Base-by-base conservation (phyloP, 306 rosid species). In the Inga laurina region DNA sequence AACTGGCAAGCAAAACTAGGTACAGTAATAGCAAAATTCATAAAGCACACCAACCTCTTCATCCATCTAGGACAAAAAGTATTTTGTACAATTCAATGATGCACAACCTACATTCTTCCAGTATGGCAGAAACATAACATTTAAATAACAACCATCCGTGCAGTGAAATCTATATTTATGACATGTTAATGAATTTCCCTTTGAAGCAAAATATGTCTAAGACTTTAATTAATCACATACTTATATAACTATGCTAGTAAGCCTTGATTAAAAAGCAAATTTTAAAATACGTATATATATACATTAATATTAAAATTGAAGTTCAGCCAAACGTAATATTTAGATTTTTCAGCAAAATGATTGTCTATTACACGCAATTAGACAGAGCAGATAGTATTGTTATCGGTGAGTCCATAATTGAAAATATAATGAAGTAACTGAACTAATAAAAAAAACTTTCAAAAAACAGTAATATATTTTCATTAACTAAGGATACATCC, bases 271-370 rank as follows among this genome's bases (percentile, higher is more conserved):
- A 27, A 49, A 30, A 16, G 27, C 32, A 76, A 46, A 46, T 46
- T 10, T 12, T 46, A 46, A 39, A 39, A 39, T 39, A 6, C 0
- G 43, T 39, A 5, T 0, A 46, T 11, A 46, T 46, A 46, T 12
- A 46, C 13, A 46, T 46, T 4, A 0, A 72, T 0, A 32, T 45
- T 3, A 46, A 57, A 35, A 9, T 30, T 54, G 27, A 59, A 74
- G 68, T 30, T 82, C 14, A 78, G 56, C 7, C 67, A 80, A 72
- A 73, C 24, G 68, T 35, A 80, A 43, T 80, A 83, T 80, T 79
- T 65, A 85, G 77, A 87, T 62, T 82, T 72, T 37, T 44, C 24
- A 35, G 67, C 45, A 71, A 22, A 41, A 71, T 49, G 56, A 59
- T 35, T 22, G 35, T 52, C 30, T 61, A 59, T 61, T 68, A 59